Evolutionary conservation across 805 yeast genomes (phyloP).

Genomic region (Wickerhamomyces ciferrii): DNA sequence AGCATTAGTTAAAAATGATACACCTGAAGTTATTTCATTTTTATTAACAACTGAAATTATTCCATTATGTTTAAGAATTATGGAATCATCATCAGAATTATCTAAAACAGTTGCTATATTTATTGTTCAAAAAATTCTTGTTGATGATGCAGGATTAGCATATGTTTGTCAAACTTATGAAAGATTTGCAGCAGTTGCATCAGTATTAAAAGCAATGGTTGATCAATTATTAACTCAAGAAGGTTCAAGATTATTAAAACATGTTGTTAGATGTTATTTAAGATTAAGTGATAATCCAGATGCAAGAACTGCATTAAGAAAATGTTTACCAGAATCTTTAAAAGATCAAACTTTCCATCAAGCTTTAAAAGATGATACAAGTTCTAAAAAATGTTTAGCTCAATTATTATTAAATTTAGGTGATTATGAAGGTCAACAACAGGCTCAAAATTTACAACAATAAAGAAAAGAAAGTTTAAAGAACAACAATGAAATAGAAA

Average conservation of each 20-base stretch:
- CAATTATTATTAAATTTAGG: conserved; percentile 70
- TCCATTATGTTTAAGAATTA: conserved; percentile 88
- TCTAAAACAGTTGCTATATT: conserved; percentile 96
- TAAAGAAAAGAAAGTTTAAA: not conserved
- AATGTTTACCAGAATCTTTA: conserved; percentile 80
- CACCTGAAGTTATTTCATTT: conserved; percentile 91
- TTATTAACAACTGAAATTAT: conserved; percentile 93
- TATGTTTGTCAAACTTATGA: conserved; percentile 95
- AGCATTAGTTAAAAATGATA: conserved; percentile 92
- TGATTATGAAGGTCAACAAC: conserved; percentile 27
- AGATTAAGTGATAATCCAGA: conserved; percentile 86
- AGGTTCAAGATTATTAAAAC: conserved; percentile 83
- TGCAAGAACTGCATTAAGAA: conserved; percentile 82
- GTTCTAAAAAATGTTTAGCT: conserved; percentile 81
- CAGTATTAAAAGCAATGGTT: conserved; percentile 83
- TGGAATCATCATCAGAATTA: conserved; percentile 92
- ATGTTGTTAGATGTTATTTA: conserved; percentile 90
- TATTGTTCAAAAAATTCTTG: conserved; percentile 85
- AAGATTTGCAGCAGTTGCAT: conserved; percentile 89
- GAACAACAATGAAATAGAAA: not conserved
- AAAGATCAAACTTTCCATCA: conserved; percentile 81
- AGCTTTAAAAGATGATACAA: conserved; percentile 78
- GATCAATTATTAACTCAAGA: conserved; percentile 73
- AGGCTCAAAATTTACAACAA: not conserved
- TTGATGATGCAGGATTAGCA: conserved; percentile 86